Evolutionary conservation across 352 stramenopile genomes (phyloP).

Genomic region (Phytophthora fragariae): DNA sequence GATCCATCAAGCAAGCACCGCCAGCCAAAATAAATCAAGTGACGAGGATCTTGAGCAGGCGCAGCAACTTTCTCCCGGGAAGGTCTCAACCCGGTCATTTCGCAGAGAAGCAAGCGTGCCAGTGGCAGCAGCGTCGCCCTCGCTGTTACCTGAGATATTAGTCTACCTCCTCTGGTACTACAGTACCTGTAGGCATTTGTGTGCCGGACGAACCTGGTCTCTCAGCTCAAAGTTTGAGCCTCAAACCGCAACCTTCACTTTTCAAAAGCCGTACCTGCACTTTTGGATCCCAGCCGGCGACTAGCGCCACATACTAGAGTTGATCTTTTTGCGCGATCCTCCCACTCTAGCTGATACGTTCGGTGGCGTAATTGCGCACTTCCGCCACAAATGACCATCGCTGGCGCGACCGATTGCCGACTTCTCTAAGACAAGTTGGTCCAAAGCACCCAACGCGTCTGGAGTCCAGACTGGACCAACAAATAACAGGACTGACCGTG

Average conservation of each 20-base stretch:
- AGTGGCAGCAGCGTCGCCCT: too few relatives aligned
- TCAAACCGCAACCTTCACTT: neutral
- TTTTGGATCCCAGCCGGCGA: constrained; percentile 8
- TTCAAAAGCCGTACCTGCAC: constrained; percentile 16
- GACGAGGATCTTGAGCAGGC: constrained; percentile 7
- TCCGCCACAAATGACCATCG: neutral
- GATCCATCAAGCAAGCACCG: neutral
- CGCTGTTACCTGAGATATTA: too few relatives aligned
- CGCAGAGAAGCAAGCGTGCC: neutral
- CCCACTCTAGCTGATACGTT: constrained; percentile 10
- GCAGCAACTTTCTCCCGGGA: neutral
- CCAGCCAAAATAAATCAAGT: constrained; percentile 11
- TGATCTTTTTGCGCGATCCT: constrained; percentile 31
- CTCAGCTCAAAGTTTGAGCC: neutral
- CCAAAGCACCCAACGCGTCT: too few relatives aligned
- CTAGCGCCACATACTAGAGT: constrained; percentile 2
- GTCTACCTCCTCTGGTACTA: too few relatives aligned
- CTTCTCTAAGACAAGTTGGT: too few relatives aligned
- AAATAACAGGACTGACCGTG: too few relatives aligned
- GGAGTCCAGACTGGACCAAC: too few relatives aligned
- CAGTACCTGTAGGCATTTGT: too few relatives aligned
- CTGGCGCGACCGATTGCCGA: constrained; percentile 10
- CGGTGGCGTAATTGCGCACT: constrained; percentile 5
- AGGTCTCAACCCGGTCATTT: neutral
- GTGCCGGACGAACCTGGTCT: too few relatives aligned